Percentiles rank a stretch among this genome's conserved stretches.
Conservation (phyloP, 2,329 filamentous ascomycete species). For the Nannizziopsis arthrosporioides region DNA sequence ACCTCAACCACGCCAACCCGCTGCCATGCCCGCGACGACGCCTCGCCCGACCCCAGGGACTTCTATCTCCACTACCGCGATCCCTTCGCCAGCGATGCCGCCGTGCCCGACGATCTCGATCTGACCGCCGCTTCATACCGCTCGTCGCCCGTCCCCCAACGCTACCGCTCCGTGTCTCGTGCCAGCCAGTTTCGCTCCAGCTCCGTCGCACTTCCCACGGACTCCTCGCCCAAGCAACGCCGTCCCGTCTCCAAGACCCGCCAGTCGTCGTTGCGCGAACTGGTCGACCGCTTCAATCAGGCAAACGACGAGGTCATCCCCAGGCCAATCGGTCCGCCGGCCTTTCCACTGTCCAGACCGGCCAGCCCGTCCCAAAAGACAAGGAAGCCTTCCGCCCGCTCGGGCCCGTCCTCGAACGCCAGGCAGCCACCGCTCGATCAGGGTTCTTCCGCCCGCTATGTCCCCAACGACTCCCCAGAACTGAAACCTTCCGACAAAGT, state of each 20-base stretch:
- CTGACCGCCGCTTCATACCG: conserved; percentile 18
- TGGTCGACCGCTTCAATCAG: conserved; percentile 68
- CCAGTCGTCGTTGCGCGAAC: conserved; percentile 65
- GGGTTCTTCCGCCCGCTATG: not conserved
- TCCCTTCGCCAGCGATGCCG: conserved; percentile 23
- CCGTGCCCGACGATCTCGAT: conserved; percentile 14
- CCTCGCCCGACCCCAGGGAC: conserved; percentile 39
- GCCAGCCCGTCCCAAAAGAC: conserved; percentile 25
- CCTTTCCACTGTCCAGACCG: conserved; percentile 27
- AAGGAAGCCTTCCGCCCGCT: conserved; percentile 20
- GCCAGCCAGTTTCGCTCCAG: conserved; percentile 22
- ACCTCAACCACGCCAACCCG: conserved; percentile 14
- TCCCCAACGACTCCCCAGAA: not conserved
- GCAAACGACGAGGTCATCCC: conserved; percentile 39
- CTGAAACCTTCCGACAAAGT: not conserved
- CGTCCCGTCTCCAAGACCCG: conserved; percentile 24
- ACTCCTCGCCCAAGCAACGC: conserved; percentile 14
- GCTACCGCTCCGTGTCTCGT: conserved; percentile 15
- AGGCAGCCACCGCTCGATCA: not conserved
- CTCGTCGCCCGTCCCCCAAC: conserved; percentile 1
- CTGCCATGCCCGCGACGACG: conserved; percentile 17
- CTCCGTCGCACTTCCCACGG: conserved; percentile 20
- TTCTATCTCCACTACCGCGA: conserved; percentile 40
- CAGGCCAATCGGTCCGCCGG: conserved; percentile 24
- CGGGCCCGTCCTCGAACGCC: conserved; percentile 16